Evolutionary conservation across 2,329 filamentous ascomycete genomes (phyloP).

Genomic region (Eutypa lata): DNA sequence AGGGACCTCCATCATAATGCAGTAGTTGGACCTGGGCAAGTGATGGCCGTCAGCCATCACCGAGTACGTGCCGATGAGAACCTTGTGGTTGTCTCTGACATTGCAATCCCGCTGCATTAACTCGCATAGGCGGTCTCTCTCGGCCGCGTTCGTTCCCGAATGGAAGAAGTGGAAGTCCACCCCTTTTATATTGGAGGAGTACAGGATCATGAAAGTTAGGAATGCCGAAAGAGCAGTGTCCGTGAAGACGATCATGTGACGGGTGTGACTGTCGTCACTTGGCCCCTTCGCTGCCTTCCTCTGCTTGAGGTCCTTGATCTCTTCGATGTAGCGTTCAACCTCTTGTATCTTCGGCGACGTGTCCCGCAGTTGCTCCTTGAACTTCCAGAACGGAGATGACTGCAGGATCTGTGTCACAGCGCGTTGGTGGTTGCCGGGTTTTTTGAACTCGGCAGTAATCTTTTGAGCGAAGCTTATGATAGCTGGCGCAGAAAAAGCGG

Average conservation of each 20-base stretch:
- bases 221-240: constrained; percentile 5
- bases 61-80: constrained; percentile 5
- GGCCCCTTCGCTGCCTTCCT: not conserved
- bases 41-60: constrained; percentile 4
- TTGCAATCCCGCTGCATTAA: constrained; percentile 1
- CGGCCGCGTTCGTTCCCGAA: not conserved
- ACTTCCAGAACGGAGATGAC: no score
- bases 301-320: no score
- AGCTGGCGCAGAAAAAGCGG: no score
- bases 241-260: constrained; percentile 5
- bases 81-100: not conserved
- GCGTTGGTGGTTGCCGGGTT: no score
- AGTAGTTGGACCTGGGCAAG: constrained; percentile 8
- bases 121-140: not conserved
- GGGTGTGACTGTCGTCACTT: constrained; percentile 1
- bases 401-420: no score
- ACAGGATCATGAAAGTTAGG: constrained; percentile 7
- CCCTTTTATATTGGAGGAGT: not conserved
- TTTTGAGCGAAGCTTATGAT: no score
- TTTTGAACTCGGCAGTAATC: no score
- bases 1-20: constrained; percentile 7
- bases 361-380: no score
- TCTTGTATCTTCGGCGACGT: no score
- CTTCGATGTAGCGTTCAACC: no score
- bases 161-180: constrained; percentile 7